Percentiles rank a stretch among this genome's conserved stretches.
phyloP scores from a whole-genome alignment of 2,329 filamentous ascomycete species.

The Aspergillus ochraceoroseus region DNA sequence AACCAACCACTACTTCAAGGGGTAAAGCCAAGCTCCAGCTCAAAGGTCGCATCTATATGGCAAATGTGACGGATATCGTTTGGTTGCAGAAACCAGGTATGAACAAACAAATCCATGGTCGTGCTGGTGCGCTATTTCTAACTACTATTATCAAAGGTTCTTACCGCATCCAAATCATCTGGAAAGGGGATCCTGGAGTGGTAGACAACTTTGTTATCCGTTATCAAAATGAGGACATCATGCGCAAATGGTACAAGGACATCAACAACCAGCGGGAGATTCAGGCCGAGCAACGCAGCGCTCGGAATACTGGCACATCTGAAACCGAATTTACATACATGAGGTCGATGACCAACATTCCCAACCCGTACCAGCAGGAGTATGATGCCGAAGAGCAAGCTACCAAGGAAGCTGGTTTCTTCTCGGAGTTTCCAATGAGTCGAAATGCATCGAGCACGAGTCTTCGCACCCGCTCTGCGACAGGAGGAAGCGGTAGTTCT shows the following conservation, averaged over 20 bases:
- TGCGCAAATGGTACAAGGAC: conserved; percentile 85
- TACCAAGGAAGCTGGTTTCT: conserved; percentile 34
- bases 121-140: not conserved
- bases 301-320: conserved; percentile 51
- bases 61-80: conserved; percentile 93
- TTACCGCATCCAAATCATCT: conserved; percentile 95
- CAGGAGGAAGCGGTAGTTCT: conserved; percentile 52
- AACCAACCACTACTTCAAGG: conserved; percentile 62
- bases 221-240: conserved; percentile 82
- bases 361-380: conserved; percentile 73
- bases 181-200: conserved; percentile 93
- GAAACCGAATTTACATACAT: conserved; percentile 77
- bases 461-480: conserved; percentile 69
- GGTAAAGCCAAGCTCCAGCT: conserved; percentile 76
- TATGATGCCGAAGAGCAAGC: conserved; percentile 53
- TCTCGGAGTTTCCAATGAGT: conserved; percentile 52
- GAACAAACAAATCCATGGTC: conserved; percentile 22
- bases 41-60: conserved; percentile 98
- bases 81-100: conserved; percentile 81
- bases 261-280: conserved; percentile 67
- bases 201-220: conserved; percentile 96
- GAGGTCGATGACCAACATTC: conserved; percentile 60
- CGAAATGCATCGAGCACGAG: conserved; percentile 71
- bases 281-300: conserved; percentile 52
- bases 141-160: conserved; percentile 55